A percentile compares a stretch with the other conserved stretches of the same genome.
These are phyloP conservation scores for Aspergillus hancockii DNA, from an alignment of 495 filamentous ascomycete genomes.

Conservation along the genomic window DNA sequence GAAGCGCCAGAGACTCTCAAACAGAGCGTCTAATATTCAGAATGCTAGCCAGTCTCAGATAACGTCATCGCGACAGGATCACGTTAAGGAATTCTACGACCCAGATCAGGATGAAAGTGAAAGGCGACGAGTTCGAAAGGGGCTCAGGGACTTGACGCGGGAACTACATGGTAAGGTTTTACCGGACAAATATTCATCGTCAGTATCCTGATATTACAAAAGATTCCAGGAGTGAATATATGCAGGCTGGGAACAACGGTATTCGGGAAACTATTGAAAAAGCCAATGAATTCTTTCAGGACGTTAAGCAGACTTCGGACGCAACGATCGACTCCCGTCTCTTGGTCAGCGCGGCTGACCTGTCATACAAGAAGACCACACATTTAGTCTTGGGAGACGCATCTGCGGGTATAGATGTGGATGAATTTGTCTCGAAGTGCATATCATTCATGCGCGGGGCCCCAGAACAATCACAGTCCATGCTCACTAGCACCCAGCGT, in stretches of 20 bases:
- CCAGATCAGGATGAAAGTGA: conserved; percentile 85
- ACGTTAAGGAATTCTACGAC: conserved; percentile 66
- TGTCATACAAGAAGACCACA: conserved; percentile 70
- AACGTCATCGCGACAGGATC: conserved; percentile 25
- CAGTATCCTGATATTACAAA: conserved; percentile 10
- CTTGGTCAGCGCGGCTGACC: conserved; percentile 74
- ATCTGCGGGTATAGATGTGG: conserved; percentile 77
- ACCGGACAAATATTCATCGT: background rate
- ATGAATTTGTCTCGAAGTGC: conserved; percentile 92
- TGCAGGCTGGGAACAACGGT: conserved; percentile 60
- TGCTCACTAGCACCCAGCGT: conserved; percentile 29
- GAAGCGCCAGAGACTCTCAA: conserved; percentile 48
- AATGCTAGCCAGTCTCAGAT: conserved; percentile 28
- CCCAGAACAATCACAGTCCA: conserved; percentile 25
- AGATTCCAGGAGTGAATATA: conserved; percentile 69
- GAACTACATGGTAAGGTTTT: conserved; percentile 60
- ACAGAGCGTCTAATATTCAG: conserved; percentile 32
- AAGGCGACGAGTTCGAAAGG: conserved; percentile 67
- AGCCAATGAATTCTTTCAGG: conserved; percentile 62
- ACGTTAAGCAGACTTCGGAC: conserved; percentile 90
- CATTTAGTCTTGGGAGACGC: conserved; percentile 69
- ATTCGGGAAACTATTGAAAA: conserved; percentile 61
- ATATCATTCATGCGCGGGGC: conserved; percentile 81
- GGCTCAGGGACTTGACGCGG: conserved; percentile 64
- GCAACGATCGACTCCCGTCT: conserved; percentile 87